Percentiles rank a stretch among this genome's conserved stretches.
phyloP scores from a whole-genome alignment of 2,329 filamentous ascomycete species.

The Colletotrichum trifolii region DNA sequence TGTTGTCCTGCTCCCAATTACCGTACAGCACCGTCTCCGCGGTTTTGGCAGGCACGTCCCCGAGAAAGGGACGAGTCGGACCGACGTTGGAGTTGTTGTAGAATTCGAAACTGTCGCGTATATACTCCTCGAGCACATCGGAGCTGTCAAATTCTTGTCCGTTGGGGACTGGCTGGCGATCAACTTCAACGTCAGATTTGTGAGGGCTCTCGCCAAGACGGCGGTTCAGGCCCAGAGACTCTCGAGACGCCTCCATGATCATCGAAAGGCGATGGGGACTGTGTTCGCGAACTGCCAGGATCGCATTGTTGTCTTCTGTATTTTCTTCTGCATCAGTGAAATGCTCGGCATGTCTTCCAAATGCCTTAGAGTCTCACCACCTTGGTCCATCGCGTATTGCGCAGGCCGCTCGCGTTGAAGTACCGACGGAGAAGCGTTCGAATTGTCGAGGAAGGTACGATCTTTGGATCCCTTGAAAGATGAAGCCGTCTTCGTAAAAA shows the following conservation, averaged over 20 bases:
- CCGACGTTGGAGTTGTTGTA: conserved; percentile 24
- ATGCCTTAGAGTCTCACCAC: conserved; percentile 3
- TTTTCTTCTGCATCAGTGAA: neutral
- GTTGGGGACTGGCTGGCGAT: neutral
- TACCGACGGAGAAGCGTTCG: neutral
- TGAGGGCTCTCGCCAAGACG: neutral
- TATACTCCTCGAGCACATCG: conserved; percentile 6
- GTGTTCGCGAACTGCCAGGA: conserved; percentile 2
- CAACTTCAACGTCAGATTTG: neutral
- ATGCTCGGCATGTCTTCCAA: neutral
- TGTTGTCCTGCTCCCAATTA: conserved; percentile 34
- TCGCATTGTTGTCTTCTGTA: neutral
- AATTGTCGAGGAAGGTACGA: neutral
- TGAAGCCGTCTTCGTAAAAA: neutral
- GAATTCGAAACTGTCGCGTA: neutral
- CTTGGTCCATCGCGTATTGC: conserved; percentile 7
- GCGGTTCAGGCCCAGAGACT: neutral
- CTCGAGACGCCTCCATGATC: conserved; percentile 29
- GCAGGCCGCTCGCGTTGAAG: neutral
- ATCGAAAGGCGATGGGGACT: conserved; percentile 33
- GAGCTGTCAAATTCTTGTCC: conserved; percentile 1
- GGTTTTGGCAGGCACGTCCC: conserved; percentile 3
- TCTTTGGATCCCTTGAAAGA: neutral
- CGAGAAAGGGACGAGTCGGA: neutral
- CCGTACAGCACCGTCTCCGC: conserved; percentile 32